Conservation (phyloP, 805 yeast genomes). For the Lipomyces orientalis region DNA sequence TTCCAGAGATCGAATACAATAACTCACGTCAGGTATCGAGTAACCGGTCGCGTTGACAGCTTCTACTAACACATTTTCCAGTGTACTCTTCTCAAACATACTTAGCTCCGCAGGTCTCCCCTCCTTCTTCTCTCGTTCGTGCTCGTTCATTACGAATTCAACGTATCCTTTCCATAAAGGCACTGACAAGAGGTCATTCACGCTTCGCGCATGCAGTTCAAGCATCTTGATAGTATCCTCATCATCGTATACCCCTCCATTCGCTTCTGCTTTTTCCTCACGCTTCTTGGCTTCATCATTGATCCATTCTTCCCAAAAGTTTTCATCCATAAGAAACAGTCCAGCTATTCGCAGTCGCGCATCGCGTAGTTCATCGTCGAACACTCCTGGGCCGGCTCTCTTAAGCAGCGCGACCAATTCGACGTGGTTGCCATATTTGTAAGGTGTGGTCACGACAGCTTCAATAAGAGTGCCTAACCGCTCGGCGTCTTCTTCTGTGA, state of each 20-base stretch:
- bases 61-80: conserved; percentile 19
- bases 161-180: conserved; percentile 32
- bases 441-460: conserved; percentile 16
- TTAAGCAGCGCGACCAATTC: conserved; percentile 23
- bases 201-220: conserved; percentile 26
- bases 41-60: conserved; percentile 35
- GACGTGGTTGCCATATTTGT: conserved; percentile 22
- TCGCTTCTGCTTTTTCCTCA: conserved; percentile 9
- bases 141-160: conserved; percentile 15
- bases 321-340: conserved; percentile 21
- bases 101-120: conserved; percentile 7
- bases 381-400: conserved; percentile 23
- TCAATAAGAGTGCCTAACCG: conserved; percentile 30
- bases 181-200: conserved; percentile 27
- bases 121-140: conserved; percentile 12
- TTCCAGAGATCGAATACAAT: not conserved
- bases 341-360: conserved; percentile 23
- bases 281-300: conserved; percentile 20
- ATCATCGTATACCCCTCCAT: conserved; percentile 9
- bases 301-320: conserved; percentile 32
- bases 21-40: conserved; percentile 29
- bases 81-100: conserved; percentile 13
- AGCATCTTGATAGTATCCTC: conserved; percentile 17
- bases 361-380: conserved; percentile 29
- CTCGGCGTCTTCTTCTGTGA: conserved; percentile 33